Evolutionary conservation across 2,329 filamentous ascomycete species (phyloP), one percentile per base, ranked within the genome.

Genomic region (Trichoderma gracile): DNA sequence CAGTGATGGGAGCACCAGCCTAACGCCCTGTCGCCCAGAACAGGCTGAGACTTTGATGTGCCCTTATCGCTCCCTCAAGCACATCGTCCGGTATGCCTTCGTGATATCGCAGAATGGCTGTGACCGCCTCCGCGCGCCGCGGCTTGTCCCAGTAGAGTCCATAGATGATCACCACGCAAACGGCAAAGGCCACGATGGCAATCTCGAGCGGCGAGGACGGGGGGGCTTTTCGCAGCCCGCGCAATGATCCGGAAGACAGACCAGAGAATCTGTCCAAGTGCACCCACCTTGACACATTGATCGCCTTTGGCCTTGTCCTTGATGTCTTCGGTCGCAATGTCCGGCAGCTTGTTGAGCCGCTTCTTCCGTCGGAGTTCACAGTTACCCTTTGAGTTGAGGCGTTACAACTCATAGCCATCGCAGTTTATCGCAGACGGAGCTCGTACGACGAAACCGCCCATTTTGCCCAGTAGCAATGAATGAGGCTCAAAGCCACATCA

Each of bases 391-490:
- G 6, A 27, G n/a, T 17, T 38, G 2, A 58, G 43, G 14, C n/a
- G 19, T 14, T 40, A 38, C 3, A 30, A 8, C 1, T 33, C 2
- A 21, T 33, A 12, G 3, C 19, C 3, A 2, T 12, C 1, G 17
- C 12, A 3, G 2, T 30, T 3, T 8, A 12, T 2, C 4, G 21
- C 40, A 3, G n/a, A 15, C 17, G n/a, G n/a, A n/a, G n/a, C n/a
- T n/a, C 21, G 46, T 7, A 61, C 33, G n/a, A 43, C 23, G 2
- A 61, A 61, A 2, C 58, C 58, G 2, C 58, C 47, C 58, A 61
- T 61, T 23, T 45, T 14, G 58, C 47, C n/a, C 14, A 38, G 19
- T 45, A 53, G n/a, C 30, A 43, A 4, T 61, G 58, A 0, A 1
- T n/a, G 7, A 45, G 8, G 5, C 12, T 27, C 58, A 47, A 61